A percentile compares a stretch with the other conserved stretches of the same genome.
Conservation (phyloP, 352 stramenopile genomes). For the Phytophthora foliorum region DNA sequence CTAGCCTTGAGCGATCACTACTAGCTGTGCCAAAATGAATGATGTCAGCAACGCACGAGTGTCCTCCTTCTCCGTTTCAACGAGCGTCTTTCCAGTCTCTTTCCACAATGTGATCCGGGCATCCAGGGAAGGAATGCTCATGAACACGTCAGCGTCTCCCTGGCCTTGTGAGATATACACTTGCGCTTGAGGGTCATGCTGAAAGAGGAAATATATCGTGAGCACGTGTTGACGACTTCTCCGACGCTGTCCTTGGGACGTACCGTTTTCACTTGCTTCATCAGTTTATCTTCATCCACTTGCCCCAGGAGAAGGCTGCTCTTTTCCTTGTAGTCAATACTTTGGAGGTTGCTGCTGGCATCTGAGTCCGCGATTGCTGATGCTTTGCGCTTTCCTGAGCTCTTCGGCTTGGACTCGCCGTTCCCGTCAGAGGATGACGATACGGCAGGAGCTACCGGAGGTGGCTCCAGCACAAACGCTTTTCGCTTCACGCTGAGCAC, state of each 20-base stretch:
- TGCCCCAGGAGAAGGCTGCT: slow-evolving; percentile 67
- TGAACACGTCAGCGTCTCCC: slow-evolving; percentile 80
- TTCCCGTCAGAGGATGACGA: slow-evolving; percentile 11
- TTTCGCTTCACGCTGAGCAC: slow-evolving; percentile 69
- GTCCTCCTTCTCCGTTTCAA: slow-evolving; percentile 85
- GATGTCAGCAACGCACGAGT: slow-evolving; percentile 68
- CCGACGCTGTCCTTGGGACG: neutral
- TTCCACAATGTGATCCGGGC: slow-evolving; percentile 84
- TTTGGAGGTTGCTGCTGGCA: slow-evolving; percentile 32
- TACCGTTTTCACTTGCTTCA: slow-evolving; percentile 82
- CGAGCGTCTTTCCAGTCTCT: slow-evolving; percentile 75
- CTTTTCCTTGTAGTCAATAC: slow-evolving; percentile 73
- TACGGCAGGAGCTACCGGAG: slow-evolving; percentile 3
- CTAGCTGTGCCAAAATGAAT: slow-evolving; percentile 62
- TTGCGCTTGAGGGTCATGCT: slow-evolving; percentile 76
- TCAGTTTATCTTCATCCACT: slow-evolving; percentile 85
- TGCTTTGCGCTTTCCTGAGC: slow-evolving; percentile 41
- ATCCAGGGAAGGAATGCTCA: slow-evolving; percentile 84
- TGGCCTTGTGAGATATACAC: slow-evolving; percentile 87
- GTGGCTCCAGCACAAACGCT: slow-evolving; percentile 64
- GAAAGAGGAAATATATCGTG: neutral
- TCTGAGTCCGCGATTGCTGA: slow-evolving; percentile 25
- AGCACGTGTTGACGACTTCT: neutral
- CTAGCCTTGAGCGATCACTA: slow-evolving; percentile 50
- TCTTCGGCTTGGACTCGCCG: slow-evolving; percentile 33